Base-by-base conservation (phyloP, 257 asterid genomes). In the Nicotiana sylvestris region DNA sequence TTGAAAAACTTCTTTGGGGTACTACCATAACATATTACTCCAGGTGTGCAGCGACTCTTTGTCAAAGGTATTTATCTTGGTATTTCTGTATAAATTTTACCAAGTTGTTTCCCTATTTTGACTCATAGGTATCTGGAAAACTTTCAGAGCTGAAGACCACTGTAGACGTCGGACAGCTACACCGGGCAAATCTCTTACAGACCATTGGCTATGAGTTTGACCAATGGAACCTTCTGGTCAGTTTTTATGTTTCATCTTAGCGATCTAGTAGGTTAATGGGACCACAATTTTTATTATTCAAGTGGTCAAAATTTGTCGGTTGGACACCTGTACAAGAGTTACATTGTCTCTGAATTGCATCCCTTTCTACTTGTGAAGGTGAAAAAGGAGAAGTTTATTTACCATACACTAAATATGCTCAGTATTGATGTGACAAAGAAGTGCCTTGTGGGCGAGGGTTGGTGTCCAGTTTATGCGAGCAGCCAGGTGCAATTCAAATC, bases 371-470 rank as follows among this genome's bases (percentile, higher is more conserved):
- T 68, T 83, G 58, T 86, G 79, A 83, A 91, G 95, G 92, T 90
- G 84, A 91, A 86, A 85, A 86, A 82, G 88, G 93, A 90, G 83
- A 90, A 87, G 82, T 86, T 89, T 30, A 57, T 88, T 62, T 90
- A 88, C 88, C 92, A 91, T 85, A 81, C 86, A 27, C 78, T 91
- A 83, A 91, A 91, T 83, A 90, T 91, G 95, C 88, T 91, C 83
- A 91, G 85, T 76, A 65, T 90, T 83, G 93, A 91, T 80, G 95
- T 91, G 86, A 90, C 92, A 80, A 88, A 87, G 85, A 88, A 90
- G 84, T 90, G 95, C 89, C 90, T 91, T 57, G 93, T 91, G 16
- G 93, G 93, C 76, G 92, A 91, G 87, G 95, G 95, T n/a, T 91
- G 95, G 95, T 90, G 93, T 85, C 95, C 95, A 69, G 88, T 87